Base-by-base conservation (phyloP, 495 filamentous ascomycete genomes). In the Beverwykella pulmonaria region DNA sequence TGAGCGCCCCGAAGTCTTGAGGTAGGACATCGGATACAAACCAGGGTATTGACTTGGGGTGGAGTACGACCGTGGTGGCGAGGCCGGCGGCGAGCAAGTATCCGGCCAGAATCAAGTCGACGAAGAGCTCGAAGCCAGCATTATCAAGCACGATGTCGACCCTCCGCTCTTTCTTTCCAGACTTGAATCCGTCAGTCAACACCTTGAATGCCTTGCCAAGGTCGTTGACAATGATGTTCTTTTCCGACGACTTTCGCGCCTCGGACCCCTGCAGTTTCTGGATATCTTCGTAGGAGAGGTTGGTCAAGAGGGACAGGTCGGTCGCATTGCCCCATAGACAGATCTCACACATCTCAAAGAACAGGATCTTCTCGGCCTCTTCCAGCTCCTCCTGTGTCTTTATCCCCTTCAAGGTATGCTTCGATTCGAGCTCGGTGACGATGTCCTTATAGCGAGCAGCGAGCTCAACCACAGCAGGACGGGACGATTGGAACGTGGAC, bases 311-410 rank as follows among this genome's bases (percentile, higher is more conserved):
- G 0, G 91, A 96, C 19, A 98, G 82, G 69, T 98, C 95, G 0
- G 93, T 98, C 4, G 95, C 94, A 76, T 98, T 97, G 9, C 94
- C 95, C 94, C 94, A 98, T 20, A 98, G 84, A 72, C 94, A 97
- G 67, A 97, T 94, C 79, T 97, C 92, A 78, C 87, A 93, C 89
- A 98, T 96, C 75, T 97, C 94, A 2, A 80, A 83, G 76, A 98
- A 98, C 19, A 97, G 76, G 0, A 92, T 73, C 66, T 84, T 83
- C 65, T 95, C 89, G 0, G 89, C 88, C 63, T 90, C 82, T 26
- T 88, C 88, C 57, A 83, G 50, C 66, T 89, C 77, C 58, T 83
- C 76, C 17, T 79, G 29, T n/a, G 76, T 73, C 72, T 65, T 71
- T 32, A 50, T 63, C 2, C 61, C 66, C 32, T 76, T 78, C 15